Base-by-base conservation (phyloP, 2,329 filamentous ascomycete genomes). In the Mycosphaerella sp. region DNA sequence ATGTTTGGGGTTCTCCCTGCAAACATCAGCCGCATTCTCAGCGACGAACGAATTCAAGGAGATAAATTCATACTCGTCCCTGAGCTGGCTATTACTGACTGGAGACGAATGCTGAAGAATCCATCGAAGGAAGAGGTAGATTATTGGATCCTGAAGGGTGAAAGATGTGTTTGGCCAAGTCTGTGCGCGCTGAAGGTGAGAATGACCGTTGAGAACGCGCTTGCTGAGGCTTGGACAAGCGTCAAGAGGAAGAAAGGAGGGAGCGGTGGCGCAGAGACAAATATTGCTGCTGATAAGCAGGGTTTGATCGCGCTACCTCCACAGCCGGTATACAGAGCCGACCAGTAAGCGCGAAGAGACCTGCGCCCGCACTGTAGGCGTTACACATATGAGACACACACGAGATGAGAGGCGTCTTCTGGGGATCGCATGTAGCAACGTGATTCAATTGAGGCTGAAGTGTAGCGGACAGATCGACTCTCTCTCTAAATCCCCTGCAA, bases 81-180 rank as follows among this genome's bases (percentile, higher is more conserved):
- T 0, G 84, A 91, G 57, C 75, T 96, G 3, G 81, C 80, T 3
- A 73, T 82, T 0, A 69, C 73, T 0, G 90, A 96, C 68, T 89
- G 95, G 65, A 72, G 84, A 37, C 79, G 85, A 30, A 72, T 96
- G 30, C 77, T 96, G n/a, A 86, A 94, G 67, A 87, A 86, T 27
- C 89, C 89, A 0, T 91, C 85, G 0, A 76, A 80, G 45, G 81
- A 85, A 53, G 84, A 81, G 7, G 73, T 96, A 3, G 82, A 88
- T 52, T 86, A 91, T 61, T 96, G 90, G 91, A 89, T 94, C 48
- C 69, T 83, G 28, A 79, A 85, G 49, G 91, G 91, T 1, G 91
- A 97, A 70, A 75, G 84, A 55, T 90, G 87, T 59, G 89, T 95
- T 0, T 97, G 91, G 90, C 91, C 90, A 0, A 87, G 89, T 2